phyloP scores from a whole-genome alignment of 768 basidiomycete species.

The Tephrocybe sp. region DNA sequence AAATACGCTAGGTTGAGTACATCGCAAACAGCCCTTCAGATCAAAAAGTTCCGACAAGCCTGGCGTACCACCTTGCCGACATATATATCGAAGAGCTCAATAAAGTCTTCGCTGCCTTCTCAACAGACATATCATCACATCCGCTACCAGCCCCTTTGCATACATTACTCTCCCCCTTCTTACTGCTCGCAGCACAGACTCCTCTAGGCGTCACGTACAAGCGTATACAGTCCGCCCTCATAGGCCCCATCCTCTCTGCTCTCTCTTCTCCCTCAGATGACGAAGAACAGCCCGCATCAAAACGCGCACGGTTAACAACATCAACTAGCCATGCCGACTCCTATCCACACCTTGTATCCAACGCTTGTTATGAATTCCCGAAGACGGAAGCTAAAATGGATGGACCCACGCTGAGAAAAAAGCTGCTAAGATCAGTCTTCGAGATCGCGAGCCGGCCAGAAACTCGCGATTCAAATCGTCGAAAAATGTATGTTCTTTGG shows the following conservation, averaged over 20 bases:
- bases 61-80: conserved; percentile 86
- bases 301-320: conserved; percentile 42
- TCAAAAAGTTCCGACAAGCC: conserved; percentile 68
- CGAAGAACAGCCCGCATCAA: conserved; percentile 42
- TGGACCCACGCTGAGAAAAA: conserved; percentile 43
- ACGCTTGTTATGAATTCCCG: conserved; percentile 51
- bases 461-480: conserved; percentile 76
- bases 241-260: conserved; percentile 66
- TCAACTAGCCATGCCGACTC: conserved; percentile 21
- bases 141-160: conserved; percentile 36
- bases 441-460: conserved; percentile 70
- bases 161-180: conserved; percentile 66
- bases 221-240: conserved; percentile 66
- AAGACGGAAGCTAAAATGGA: conserved; percentile 35
- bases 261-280: conserved; percentile 39
- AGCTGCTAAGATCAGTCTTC: conserved; percentile 65
- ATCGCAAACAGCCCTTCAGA: conserved; percentile 57
- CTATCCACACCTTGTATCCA: conserved; percentile 49
- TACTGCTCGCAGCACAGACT: conserved; percentile 69
- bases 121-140: conserved; percentile 43
- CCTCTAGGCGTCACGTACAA: conserved; percentile 64
- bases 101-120: conserved; percentile 45
- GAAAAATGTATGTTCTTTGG: conserved; percentile 84
- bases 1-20: neutral
- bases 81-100: conserved; percentile 90